Base-by-base conservation (phyloP, 1,139 yeast species). In the Candida glucosophila region DNA sequence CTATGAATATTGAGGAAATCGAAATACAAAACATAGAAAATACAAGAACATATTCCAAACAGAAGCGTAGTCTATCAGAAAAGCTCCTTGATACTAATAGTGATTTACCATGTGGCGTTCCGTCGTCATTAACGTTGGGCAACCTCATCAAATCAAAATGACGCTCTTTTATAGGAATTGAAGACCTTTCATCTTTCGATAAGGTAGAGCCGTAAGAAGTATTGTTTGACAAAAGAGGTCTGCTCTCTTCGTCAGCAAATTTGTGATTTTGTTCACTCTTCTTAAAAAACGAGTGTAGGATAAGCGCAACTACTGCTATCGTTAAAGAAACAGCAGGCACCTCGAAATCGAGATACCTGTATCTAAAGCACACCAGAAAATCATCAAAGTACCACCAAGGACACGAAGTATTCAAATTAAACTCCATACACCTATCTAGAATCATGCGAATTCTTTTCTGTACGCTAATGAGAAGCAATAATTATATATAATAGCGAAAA, bases 91-190 rank as follows among this genome's bases (percentile, higher is more conserved):
- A 53, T 4, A 74, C 58, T 14, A 55, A 42, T 27, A 58, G 47
- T 9, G 55, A 39, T 5, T 47, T 46, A 3, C 82, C 82, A 30
- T 67, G 71, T n/a, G 75, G 70, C 5, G 67, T 58, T 8, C 81
- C 83, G 41, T 73, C 73, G 12, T 52, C 64, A 31, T 56, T 56
- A 10, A 64, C 52, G 22, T 67, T 65, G 10, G 58, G 44, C 25
- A 72, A 46, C 19, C 58, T 52, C 9, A 56, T 40, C 26, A 73
- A 52, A 43, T 71, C 73, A 39, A 73, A 73, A 41, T 72, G 78
- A 28, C 64, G 63, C 17, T 60, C n/a, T n/a, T n/a, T n/a, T n/a
- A n/a, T 58, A n/a, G n/a, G n/a, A n/a, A n/a, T n/a, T n/a, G n/a
- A n/a, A n/a, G n/a, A n/a, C n/a, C n/a, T n/a, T n/a, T n/a, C n/a